Conservation (phyloP, 345 rosid species). For the Eutrema heterophyllum region DNA sequence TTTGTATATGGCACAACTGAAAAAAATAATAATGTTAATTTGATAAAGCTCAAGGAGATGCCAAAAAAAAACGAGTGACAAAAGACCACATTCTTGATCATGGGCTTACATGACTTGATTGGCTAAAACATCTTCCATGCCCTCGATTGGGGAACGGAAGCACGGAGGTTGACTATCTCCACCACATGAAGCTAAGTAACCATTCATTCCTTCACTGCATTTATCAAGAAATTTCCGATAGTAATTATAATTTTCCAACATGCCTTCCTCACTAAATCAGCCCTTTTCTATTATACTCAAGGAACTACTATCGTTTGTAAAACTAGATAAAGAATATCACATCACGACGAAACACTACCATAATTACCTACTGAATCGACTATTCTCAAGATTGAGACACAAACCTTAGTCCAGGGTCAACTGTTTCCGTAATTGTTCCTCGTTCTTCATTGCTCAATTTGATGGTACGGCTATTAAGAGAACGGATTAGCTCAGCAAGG, state of each 20-base stretch:
- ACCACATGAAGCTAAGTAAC: conserved; percentile 73
- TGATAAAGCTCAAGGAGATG: not conserved
- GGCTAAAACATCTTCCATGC: conserved; percentile 80
- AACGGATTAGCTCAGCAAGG: conserved; percentile 63
- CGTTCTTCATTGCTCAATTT: conserved; percentile 44
- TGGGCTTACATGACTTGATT: conserved; percentile 84
- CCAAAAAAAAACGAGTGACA: not conserved
- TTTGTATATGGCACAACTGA: conserved; percentile 78
- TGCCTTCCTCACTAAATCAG: not conserved
- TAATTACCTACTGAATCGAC: not conserved
- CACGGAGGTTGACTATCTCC: conserved; percentile 73
- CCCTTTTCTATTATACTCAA: not conserved
- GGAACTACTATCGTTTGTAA: not conserved
- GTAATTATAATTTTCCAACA: not conserved
- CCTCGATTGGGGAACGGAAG: conserved; percentile 69
- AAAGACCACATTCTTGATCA: not conserved
- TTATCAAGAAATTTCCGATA: conserved; percentile 5
- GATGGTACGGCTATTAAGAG: conserved; percentile 58
- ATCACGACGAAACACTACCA: not conserved
- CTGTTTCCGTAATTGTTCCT: conserved; percentile 40
- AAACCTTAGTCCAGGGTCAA: conserved; percentile 76
- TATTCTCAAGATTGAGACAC: conserved; percentile 27
- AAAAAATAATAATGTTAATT: not conserved
- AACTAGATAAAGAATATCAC: not conserved
- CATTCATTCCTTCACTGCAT: conserved; percentile 97